phyloP scores from a whole-genome alignment of 768 basidiomycete genomes.

The Lactifluus subvellereus region DNA sequence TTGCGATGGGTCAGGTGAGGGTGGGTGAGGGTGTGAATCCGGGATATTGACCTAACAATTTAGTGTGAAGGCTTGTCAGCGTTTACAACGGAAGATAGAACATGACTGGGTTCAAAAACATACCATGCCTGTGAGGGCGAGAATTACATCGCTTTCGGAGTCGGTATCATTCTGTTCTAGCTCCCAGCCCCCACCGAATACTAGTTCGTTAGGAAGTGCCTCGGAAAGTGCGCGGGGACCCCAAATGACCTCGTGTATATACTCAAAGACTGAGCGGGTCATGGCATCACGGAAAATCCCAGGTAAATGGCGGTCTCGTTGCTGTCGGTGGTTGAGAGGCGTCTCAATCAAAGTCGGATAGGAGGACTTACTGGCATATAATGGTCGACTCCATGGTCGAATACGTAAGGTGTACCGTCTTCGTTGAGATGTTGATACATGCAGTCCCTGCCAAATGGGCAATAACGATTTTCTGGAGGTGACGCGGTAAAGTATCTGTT shows the following conservation, averaged over 20 bases:
- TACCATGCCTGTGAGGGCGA: constrained; percentile 11
- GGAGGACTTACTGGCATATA: constrained; percentile 44
- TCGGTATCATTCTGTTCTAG: not conserved
- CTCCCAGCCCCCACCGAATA: not conserved
- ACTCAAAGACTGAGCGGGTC: constrained; percentile 10
- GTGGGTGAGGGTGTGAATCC: not conserved
- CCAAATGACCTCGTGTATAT: not conserved
- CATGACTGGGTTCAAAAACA: not conserved
- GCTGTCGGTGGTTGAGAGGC: constrained; percentile 4
- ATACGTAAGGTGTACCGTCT: constrained; percentile 59
- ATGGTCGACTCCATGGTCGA: constrained; percentile 47
- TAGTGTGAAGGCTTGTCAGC: constrained; percentile 13
- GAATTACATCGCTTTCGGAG: not conserved
- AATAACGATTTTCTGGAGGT: constrained; percentile 44
- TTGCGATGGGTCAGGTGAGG: not conserved
- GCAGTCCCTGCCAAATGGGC: constrained; percentile 77
- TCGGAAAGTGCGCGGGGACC: not conserved
- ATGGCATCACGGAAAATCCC: not conserved
- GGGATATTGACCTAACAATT: not conserved
- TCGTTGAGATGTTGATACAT: constrained; percentile 68
- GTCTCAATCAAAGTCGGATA: not conserved
- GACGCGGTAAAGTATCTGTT: constrained; percentile 59
- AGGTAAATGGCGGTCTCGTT: constrained; percentile 9
- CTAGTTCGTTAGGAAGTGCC: not conserved
- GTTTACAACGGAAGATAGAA: constrained; percentile 12